Conservation (phyloP, 345 rosid genomes). For the Arabidopsis suecica region DNA sequence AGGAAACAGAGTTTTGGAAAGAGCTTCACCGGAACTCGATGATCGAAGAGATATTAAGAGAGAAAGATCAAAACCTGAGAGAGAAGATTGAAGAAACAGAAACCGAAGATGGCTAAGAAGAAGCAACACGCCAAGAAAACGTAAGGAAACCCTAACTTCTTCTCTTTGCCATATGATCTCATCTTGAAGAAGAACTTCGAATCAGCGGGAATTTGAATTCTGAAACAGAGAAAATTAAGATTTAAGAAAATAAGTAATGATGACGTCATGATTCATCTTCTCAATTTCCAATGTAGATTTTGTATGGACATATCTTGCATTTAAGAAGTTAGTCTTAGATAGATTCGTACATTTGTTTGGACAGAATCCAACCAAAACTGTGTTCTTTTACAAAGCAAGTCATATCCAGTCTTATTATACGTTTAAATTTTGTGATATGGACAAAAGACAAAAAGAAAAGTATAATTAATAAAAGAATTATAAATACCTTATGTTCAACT, state of each 20-base stretch:
- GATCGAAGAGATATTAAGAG: not conserved
- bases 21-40: not conserved
- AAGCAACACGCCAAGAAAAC: conserved; percentile 50
- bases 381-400: not conserved
- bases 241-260: not conserved
- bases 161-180: conserved; percentile 49
- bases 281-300: not conserved
- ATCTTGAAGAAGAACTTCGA: conserved; percentile 16
- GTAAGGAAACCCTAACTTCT: conserved; percentile 44
- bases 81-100: conserved; percentile 52
- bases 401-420: not conserved
- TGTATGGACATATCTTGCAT: not conserved
- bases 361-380: not conserved
- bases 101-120: conserved; percentile 59
- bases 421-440: too few species aligned
- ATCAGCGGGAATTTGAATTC: not conserved
- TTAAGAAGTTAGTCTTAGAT: not conserved
- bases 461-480: too few species aligned
- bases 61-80: conserved; percentile 49
- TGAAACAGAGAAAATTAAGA: not conserved
- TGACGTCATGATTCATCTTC: not conserved
- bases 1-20: not conserved
- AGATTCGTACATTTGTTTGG: not conserved
- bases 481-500: too few species aligned
- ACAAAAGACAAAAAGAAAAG: too few species aligned